Percentiles rank a stretch among this genome's conserved stretches.
These are phyloP conservation scores for Lactifluus subvellereus DNA, from an alignment of 768 basidiomycete species.

Conservation along the genomic window DNA sequence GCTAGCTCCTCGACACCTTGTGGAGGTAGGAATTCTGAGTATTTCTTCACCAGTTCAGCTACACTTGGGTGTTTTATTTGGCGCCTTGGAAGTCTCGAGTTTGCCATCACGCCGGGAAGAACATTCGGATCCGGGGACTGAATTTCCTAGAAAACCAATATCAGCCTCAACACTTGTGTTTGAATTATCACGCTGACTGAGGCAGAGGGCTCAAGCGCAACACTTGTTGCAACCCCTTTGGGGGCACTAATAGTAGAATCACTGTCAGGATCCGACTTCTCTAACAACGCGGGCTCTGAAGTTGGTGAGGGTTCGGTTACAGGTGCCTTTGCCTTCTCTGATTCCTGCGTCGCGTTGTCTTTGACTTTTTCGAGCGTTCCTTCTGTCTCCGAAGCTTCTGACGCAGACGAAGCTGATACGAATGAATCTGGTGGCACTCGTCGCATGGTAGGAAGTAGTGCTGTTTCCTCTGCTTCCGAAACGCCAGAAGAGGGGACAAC, in stretches of 20 bases:
- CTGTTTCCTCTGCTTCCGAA: constrained; percentile 69
- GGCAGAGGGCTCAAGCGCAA: constrained; percentile 1
- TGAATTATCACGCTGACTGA: constrained; percentile 21
- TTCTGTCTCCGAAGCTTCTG: constrained; percentile 66
- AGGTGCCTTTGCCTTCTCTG: background rate
- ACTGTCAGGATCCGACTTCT: constrained; percentile 64
- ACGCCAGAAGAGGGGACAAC: constrained; percentile 56
- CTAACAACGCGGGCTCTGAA: constrained; percentile 12
- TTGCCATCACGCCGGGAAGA: constrained; percentile 28
- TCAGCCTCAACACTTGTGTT: background rate
- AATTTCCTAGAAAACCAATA: constrained; percentile 4
- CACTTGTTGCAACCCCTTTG: constrained; percentile 10
- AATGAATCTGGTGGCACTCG: constrained; percentile 51
- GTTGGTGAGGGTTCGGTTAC: background rate
- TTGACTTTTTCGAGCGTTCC: constrained; percentile 29
- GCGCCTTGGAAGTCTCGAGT: constrained; percentile 62
- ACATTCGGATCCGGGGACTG: constrained; percentile 12
- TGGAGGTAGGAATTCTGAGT: constrained; percentile 70
- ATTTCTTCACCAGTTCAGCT: constrained; percentile 79
- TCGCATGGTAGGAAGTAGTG: constrained; percentile 36
- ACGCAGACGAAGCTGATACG: constrained; percentile 53
- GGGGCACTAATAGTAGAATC: constrained; percentile 78
- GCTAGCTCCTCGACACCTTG: constrained; percentile 67
- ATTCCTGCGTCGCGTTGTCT: constrained; percentile 20
- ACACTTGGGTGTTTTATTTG: constrained; percentile 56